Evolutionary conservation across 2,329 filamentous ascomycete species (phyloP).

Genomic region (Diplodia seriata): DNA sequence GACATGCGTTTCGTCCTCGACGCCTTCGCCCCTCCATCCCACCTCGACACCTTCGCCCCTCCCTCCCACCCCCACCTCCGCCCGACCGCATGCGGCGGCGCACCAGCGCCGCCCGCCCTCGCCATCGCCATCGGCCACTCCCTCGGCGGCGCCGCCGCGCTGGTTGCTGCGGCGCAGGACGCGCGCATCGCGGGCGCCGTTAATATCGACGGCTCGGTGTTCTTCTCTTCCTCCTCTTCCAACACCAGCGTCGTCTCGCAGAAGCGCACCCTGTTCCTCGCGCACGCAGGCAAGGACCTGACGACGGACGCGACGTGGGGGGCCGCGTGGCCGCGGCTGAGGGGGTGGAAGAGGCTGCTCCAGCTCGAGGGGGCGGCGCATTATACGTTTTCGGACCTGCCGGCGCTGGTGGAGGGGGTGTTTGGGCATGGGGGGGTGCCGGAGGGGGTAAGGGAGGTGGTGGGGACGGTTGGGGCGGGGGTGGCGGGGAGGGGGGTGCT

Average conservation of each 20-base stretch:
- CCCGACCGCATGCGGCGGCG: no score
- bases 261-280: not conserved
- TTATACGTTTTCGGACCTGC: constrained; percentile 6
- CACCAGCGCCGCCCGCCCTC: not conserved
- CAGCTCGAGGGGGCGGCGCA: not conserved
- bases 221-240: no score
- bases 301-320: not conserved
- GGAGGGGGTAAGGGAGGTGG: not conserved
- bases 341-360: not conserved
- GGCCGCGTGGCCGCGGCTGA: not conserved
- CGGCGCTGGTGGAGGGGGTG: not conserved
- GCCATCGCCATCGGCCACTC: not conserved
- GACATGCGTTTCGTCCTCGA: constrained; percentile 1
- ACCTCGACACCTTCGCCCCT: no score
- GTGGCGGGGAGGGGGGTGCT: not conserved
- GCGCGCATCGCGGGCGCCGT: not conserved
- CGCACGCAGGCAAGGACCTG: not conserved
- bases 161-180: not conserved
- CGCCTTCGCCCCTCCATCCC: not conserved
- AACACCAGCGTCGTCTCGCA: no score
- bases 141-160: not conserved
- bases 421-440: not conserved
- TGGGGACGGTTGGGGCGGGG: not conserved
- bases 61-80: no score
- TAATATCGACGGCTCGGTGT: not conserved